Evolutionary conservation across 768 basidiomycete genomes (phyloP).

Genomic region (Russula ochroleuca): DNA sequence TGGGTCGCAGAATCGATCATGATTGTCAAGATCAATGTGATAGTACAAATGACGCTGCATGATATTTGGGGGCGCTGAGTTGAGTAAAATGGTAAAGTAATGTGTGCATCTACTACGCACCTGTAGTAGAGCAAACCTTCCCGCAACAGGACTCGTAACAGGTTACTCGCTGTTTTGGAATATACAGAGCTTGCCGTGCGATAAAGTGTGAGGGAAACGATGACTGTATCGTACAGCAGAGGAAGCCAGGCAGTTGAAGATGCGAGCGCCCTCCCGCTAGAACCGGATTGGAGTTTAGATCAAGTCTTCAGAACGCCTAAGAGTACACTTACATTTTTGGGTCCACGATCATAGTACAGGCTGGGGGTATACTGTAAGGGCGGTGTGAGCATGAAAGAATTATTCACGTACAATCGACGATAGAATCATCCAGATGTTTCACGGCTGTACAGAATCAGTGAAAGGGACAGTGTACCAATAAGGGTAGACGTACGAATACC

Average conservation of each 20-base stretch:
- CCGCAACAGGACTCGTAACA: slow-evolving; percentile 16
- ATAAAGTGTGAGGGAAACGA: slow-evolving; percentile 36
- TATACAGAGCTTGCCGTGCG: slow-evolving; percentile 29
- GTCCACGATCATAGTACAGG: slow-evolving; percentile 42
- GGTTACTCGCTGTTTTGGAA: not conserved
- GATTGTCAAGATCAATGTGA: slow-evolving; percentile 39
- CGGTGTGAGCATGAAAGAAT: not conserved
- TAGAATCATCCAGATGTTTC: not conserved
- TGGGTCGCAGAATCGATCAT: slow-evolving; percentile 36
- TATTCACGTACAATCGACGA: slow-evolving; percentile 10
- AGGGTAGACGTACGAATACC: slow-evolving; percentile 43
- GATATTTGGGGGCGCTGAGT: not conserved
- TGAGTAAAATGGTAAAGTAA: not conserved
- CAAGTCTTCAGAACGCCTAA: not conserved
- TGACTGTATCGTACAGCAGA: slow-evolving; percentile 38
- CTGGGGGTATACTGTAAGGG: slow-evolving; percentile 30
- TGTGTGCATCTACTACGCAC: not conserved
- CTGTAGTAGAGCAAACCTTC: slow-evolving; percentile 22
- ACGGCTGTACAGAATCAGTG: slow-evolving; percentile 3
- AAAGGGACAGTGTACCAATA: not conserved
- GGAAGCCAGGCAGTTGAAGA: slow-evolving; percentile 43
- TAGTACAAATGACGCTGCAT: slow-evolving; percentile 37
- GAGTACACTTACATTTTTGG: slow-evolving; percentile 28
- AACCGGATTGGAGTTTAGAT: not conserved
- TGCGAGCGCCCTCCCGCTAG: slow-evolving; percentile 30